Base-by-base conservation (phyloP, 208 protist genomes). In the Leishmania guyanensis region DNA sequence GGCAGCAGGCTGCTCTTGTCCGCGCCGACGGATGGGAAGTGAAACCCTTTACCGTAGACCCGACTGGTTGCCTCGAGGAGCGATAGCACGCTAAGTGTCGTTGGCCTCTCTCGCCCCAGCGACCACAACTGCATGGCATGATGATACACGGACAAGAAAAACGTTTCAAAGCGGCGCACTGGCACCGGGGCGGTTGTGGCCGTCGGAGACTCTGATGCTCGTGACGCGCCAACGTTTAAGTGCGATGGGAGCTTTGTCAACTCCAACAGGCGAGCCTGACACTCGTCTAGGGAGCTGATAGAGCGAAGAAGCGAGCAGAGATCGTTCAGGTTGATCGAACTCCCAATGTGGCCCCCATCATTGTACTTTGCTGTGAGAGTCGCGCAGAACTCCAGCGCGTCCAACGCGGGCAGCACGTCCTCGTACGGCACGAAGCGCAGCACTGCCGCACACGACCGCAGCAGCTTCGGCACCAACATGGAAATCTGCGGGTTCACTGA, bases 1-100 rank as follows among this genome's bases (percentile, higher is more conserved):
- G 95, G 95, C 4, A 98, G 83, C 14, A 98, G 84, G 14, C 89
- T 85, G 43, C 79, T 77, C 65, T 93, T 90, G 75, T 97, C 92
- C 10, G 80, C 86, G 62, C 78, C 82, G 51, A 85, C 75, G 5
- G 93, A 78, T 17, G 86, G 82, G 77, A 97, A 96, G 29, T 83
- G 84, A 79, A 94, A 96, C 43, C 72, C 77, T 22, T 84, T 86
- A 16, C 90, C 92, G 68, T 94, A 88, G 43, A 96, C 85, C 36
- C 80, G 68, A 58, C 90, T 88, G 46, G 86, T 90, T 8, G 91
- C 92, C 26, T 88, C 82, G 48, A 96, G 75, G 43, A 98, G 90
- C 0, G 93, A 86, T 10, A 98, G 81, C 58, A 95, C 86, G 48
- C 77, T 91, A 5, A 91, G 81, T 22, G 91, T 90, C 39, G 83